A percentile compares a stretch with the other conserved stretches of the same genome.
Conservation (phyloP, 192 early-diverging fungal genomes). For the Chytriomyces sp. region DNA sequence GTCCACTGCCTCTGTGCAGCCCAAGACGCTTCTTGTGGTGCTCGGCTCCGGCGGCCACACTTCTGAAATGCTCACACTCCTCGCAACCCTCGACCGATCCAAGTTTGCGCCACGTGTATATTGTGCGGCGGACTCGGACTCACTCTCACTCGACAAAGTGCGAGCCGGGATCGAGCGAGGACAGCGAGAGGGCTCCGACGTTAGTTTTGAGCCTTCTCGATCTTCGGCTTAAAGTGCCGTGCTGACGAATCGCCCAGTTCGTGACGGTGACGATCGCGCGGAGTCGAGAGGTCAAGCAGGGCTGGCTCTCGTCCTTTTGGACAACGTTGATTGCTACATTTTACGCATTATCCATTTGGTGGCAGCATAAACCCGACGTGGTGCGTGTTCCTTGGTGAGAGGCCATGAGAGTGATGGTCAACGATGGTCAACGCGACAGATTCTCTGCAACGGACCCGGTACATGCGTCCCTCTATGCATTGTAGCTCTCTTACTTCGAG, state of each 20-base stretch:
- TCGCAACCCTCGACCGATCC: conserved; percentile 57
- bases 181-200: not conserved
- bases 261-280: conserved; percentile 60
- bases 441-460: conserved; percentile 89
- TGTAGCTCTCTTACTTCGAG: conserved; percentile 61
- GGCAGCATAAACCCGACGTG: conserved; percentile 57
- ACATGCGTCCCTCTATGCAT: conserved; percentile 78
- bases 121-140: conserved; percentile 70
- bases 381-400: conserved; percentile 40
- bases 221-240: too few species aligned
- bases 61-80: conserved; percentile 81
- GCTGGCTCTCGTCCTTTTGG: conserved; percentile 59
- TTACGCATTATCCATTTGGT: conserved; percentile 19
- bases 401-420: not conserved
- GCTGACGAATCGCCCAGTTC: conserved; percentile 8
- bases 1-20: too few species aligned
- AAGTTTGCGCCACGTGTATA: conserved; percentile 72
- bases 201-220: too few species aligned
- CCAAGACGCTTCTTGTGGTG: conserved; percentile 13
- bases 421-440: conserved; percentile 37
- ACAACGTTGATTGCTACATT: conserved; percentile 39
- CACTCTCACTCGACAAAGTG: conserved; percentile 59
- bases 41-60: conserved; percentile 82
- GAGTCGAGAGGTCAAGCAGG: conserved; percentile 74
- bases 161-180: not conserved